phyloP scores from a whole-genome alignment of 352 stramenopile species.

The Pythium aphanidermatum region DNA sequence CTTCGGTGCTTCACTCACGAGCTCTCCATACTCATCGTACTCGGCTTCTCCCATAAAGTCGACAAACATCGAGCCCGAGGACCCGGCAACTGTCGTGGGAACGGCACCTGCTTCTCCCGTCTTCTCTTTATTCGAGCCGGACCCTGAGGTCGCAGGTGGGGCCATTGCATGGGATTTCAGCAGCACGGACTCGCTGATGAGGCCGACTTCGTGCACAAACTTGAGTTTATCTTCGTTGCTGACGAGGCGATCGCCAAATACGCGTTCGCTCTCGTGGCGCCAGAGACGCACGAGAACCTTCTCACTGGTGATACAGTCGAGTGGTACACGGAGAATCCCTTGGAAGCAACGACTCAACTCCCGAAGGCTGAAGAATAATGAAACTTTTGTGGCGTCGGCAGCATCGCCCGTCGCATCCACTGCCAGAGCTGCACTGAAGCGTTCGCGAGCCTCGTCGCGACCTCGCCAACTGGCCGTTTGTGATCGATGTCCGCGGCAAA shows the following conservation, averaged over 20 bases:
- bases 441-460: constrained; percentile 35
- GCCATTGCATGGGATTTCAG: constrained; percentile 15
- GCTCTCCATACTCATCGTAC: constrained; percentile 77
- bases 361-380: constrained; percentile 81
- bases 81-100: not conserved
- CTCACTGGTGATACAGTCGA: constrained; percentile 44
- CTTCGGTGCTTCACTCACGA: constrained; percentile 73
- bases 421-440: constrained; percentile 62
- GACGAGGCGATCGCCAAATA: constrained; percentile 76
- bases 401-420: constrained; percentile 60
- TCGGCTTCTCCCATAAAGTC: constrained; percentile 82
- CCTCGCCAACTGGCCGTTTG: constrained; percentile 36
- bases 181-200: constrained; percentile 41
- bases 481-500: constrained; percentile 27
- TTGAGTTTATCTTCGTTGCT: constrained; percentile 64
- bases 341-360: constrained; percentile 76
- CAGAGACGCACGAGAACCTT: constrained; percentile 61
- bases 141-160: not conserved
- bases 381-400: constrained; percentile 74
- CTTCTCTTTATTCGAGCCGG: constrained; percentile 18
- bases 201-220: constrained; percentile 49
- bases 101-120: not conserved
- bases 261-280: constrained; percentile 79
- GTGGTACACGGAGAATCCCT: constrained; percentile 55
- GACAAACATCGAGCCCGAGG: constrained; percentile 40